Evolutionary conservation across 768 basidiomycete species (phyloP).

Genomic region (Plicaturopsis crispa): DNA sequence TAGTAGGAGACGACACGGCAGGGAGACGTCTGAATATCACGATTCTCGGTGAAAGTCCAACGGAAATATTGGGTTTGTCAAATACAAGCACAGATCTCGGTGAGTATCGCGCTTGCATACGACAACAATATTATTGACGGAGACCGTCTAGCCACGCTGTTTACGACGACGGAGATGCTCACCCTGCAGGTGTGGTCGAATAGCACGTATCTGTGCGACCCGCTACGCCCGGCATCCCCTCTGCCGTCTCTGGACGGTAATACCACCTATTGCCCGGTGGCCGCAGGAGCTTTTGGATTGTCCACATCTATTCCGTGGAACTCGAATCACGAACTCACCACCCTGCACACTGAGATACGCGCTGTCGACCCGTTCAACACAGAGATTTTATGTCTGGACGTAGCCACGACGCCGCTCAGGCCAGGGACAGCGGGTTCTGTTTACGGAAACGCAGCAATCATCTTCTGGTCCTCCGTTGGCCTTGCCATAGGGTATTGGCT

Average conservation of each 20-base stretch:
- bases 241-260: slow-evolving; percentile 39
- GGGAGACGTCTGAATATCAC: slow-evolving; percentile 60
- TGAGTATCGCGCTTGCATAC: slow-evolving; percentile 26
- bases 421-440: slow-evolving; percentile 45
- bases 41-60: slow-evolving; percentile 56
- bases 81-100: slow-evolving; percentile 60
- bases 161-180: slow-evolving; percentile 73
- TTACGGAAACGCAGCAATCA: slow-evolving; percentile 59
- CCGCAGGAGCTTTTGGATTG: slow-evolving; percentile 75
- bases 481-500: slow-evolving; percentile 79
- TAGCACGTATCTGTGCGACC: slow-evolving; percentile 67
- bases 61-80: slow-evolving; percentile 51
- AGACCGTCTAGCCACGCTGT: slow-evolving; percentile 62
- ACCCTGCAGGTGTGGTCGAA: slow-evolving; percentile 70
- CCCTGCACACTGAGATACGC: slow-evolving; percentile 75
- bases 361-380: slow-evolving; percentile 82
- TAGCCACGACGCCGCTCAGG: slow-evolving; percentile 69
- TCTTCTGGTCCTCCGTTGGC: slow-evolving; percentile 69
- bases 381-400: slow-evolving; percentile 77
- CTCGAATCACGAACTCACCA: slow-evolving; percentile 65
- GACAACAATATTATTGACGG: slow-evolving; percentile 4
- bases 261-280: slow-evolving; percentile 65
- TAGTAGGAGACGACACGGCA: slow-evolving; percentile 35
- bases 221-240: slow-evolving; percentile 73
- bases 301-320: slow-evolving; percentile 66